Conservation (phyloP, 1,139 yeast genomes). For the Suhomyces taliae region DNA sequence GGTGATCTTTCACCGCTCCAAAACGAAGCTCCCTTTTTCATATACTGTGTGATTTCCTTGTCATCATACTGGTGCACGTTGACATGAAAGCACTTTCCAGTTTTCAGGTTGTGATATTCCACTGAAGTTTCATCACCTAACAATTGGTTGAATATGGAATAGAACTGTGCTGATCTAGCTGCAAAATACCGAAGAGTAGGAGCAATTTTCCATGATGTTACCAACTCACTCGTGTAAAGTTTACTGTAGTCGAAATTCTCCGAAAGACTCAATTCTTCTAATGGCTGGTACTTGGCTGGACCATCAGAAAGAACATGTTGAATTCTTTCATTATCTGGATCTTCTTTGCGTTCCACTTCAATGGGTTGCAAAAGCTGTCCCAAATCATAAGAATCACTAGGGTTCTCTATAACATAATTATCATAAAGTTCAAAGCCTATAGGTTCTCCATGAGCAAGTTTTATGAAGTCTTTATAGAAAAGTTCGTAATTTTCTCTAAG, state of each 20-base stretch:
- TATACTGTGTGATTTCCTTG: conserved; percentile 23
- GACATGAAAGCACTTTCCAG: conserved; percentile 38
- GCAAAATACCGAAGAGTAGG: conserved; percentile 59
- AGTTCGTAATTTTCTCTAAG: conserved; percentile 36
- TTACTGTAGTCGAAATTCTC: conserved; percentile 13
- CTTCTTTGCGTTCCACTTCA: neutral
- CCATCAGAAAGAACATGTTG: neutral
- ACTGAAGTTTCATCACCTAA: conserved; percentile 41
- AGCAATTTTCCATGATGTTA: conserved; percentile 49
- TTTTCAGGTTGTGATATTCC: conserved; percentile 50
- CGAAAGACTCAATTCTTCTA: neutral
- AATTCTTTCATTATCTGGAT: neutral
- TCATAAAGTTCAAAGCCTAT: conserved; percentile 47
- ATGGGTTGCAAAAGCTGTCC: conserved; percentile 1
- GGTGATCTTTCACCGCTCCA: conserved; percentile 60
- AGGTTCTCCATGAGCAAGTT: conserved; percentile 45
- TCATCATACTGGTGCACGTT: conserved; percentile 36
- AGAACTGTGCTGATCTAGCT: conserved; percentile 53
- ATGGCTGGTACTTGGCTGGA: neutral
- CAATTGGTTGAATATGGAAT: conserved; percentile 24
- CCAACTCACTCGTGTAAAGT: conserved; percentile 17
- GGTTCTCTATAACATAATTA: conserved; percentile 10
- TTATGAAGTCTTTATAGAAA: conserved; percentile 41
- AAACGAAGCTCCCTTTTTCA: conserved; percentile 38
- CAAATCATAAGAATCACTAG: conserved; percentile 11